These are phyloP conservation scores for Perkinsus chesapeaki DNA, from an alignment of 169 alveolate genomes.

Conservation along the genomic window DNA sequence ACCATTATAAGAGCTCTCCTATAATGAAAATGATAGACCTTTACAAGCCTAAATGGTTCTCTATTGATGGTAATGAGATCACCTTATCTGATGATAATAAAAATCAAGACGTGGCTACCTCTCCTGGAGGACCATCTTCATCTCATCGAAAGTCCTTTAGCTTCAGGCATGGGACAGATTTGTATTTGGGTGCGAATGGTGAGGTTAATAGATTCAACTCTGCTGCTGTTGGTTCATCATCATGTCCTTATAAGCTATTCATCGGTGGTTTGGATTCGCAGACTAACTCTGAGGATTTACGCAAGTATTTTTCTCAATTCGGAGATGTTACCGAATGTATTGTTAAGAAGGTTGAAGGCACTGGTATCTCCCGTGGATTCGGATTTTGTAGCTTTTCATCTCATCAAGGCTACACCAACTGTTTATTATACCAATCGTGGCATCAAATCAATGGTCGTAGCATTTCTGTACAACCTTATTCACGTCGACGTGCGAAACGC, in stretches of 20 bases:
- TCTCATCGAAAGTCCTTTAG: no score
- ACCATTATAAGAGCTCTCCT: not conserved
- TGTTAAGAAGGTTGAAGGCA: conserved; percentile 39
- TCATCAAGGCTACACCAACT: not conserved
- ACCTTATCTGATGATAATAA: not conserved
- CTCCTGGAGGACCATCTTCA: no score
- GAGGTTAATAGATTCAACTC: no score
- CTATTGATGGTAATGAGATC: not conserved
- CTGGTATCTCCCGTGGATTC: conserved; percentile 52
- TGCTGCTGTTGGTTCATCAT: no score
- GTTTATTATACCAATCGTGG: not conserved
- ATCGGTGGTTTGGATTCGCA: conserved; percentile 50
- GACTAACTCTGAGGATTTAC: conserved; percentile 32
- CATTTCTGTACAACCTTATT: not conserved
- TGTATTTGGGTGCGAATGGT: no score
- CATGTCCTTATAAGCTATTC: conserved; percentile 35
- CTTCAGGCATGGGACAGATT: no score
- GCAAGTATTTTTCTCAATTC: conserved; percentile 33
- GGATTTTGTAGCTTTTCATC: conserved; percentile 27
- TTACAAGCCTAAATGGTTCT: not conserved
- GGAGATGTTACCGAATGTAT: conserved; percentile 44
- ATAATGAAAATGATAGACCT: not conserved
- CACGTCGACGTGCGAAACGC: not conserved
- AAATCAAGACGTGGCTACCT: no score
- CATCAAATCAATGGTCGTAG: not conserved